Conservation (phyloP, 2,329 filamentous ascomycete species). For the Cadophora sp. region DNA sequence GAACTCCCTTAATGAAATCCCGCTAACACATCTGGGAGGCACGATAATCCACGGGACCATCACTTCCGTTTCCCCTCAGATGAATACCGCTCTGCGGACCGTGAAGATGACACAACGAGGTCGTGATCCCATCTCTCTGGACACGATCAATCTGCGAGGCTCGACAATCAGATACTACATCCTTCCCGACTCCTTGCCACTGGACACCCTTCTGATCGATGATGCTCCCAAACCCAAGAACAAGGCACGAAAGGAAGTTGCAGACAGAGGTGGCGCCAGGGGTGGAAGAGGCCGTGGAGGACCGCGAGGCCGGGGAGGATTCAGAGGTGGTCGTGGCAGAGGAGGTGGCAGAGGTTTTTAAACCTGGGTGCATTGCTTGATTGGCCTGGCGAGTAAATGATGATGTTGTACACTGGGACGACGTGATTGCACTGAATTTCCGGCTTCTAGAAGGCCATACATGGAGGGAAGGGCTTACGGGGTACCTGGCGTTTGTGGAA, state of each 20-base stretch:
- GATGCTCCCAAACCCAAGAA: slow-evolving; percentile 99
- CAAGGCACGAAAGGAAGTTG: slow-evolving; percentile 93
- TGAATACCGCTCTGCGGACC: slow-evolving; percentile 95
- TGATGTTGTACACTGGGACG: background rate
- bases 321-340: slow-evolving; percentile 53
- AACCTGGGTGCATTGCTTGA: background rate
- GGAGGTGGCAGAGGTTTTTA: slow-evolving; percentile 51
- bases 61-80: slow-evolving; percentile 93
- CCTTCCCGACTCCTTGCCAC: slow-evolving; percentile 90
- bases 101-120: slow-evolving; percentile 96
- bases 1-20: background rate
- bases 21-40: slow-evolving; percentile 57
- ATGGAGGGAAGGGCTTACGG: slow-evolving; percentile 22
- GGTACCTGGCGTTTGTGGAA: slow-evolving; percentile 34
- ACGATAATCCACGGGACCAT: slow-evolving; percentile 98
- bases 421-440: background rate
- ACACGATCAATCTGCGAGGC: slow-evolving; percentile 96
- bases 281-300: slow-evolving; percentile 54
- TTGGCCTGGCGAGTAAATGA: slow-evolving; percentile 6
- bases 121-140: slow-evolving; percentile 85
- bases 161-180: slow-evolving; percentile 97
- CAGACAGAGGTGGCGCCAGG: slow-evolving; percentile 56
- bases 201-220: slow-evolving; percentile 95
- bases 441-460: slow-evolving; percentile 5
- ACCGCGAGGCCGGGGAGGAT: slow-evolving; percentile 54